phyloP scores from a whole-genome alignment of 1,139 yeast species.

The Saccharomyces hybrid region DNA sequence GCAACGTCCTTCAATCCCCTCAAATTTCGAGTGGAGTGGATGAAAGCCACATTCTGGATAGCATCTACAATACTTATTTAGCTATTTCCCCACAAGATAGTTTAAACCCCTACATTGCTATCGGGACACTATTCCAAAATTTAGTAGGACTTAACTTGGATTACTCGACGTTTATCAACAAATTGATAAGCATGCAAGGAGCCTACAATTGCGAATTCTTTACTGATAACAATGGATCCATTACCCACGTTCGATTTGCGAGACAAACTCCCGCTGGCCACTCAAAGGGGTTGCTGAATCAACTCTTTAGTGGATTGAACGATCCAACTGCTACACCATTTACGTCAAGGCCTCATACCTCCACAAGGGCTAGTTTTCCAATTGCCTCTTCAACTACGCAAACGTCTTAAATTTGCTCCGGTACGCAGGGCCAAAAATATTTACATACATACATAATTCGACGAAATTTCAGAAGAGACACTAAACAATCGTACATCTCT shows the following conservation, averaged over 20 bases:
- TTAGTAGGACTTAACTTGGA: constrained; percentile 13
- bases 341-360: neutral
- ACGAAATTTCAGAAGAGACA: neutral
- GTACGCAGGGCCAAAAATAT: neutral
- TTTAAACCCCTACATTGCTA: constrained; percentile 15
- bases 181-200: constrained; percentile 17
- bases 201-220: constrained; percentile 20
- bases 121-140: constrained; percentile 19
- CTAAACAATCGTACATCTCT: neutral
- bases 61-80: neutral
- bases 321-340: neutral
- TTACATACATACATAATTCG: neutral
- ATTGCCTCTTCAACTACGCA: neutral
- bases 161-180: constrained; percentile 18
- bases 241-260: constrained; percentile 22
- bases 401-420: neutral
- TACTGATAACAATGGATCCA: constrained; percentile 17
- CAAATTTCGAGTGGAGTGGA: neutral
- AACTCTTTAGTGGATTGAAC: neutral
- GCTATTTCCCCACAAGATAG: neutral
- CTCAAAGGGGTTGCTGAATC: neutral
- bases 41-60: neutral
- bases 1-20: neutral
- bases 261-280: constrained; percentile 1
- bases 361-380: neutral